Conservation (phyloP, 2,329 filamentous ascomycete genomes). For the Fusarium incarnatum region DNA sequence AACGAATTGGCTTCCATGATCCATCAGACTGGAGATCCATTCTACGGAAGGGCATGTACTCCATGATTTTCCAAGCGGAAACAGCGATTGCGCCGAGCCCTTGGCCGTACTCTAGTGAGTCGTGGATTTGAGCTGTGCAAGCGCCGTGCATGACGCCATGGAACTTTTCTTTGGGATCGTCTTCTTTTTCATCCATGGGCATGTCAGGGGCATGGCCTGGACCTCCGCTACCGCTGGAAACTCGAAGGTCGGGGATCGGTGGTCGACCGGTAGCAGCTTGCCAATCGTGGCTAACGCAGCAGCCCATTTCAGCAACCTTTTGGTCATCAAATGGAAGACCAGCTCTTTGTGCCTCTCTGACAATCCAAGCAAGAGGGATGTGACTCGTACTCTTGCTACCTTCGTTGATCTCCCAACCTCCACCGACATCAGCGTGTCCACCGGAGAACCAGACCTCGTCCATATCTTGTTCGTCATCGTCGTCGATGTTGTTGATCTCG, state of each 20-base stretch:
- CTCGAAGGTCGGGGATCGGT: conserved; percentile 49
- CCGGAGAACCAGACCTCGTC: conserved; percentile 86
- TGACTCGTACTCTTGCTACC: conserved; percentile 74
- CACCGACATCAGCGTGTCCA: conserved; percentile 82
- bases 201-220: conserved; percentile 34
- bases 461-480: conserved; percentile 73
- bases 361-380: conserved; percentile 77
- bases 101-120: conserved; percentile 74
- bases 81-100: conserved; percentile 69
- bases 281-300: conserved; percentile 48
- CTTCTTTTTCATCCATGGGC: conserved; percentile 42
- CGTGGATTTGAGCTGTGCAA: conserved; percentile 70
- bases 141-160: conserved; percentile 69
- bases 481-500: conserved; percentile 54
- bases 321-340: conserved; percentile 77
- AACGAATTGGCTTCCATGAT: conserved; percentile 82
- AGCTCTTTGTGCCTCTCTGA: conserved; percentile 68
- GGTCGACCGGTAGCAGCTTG: conserved; percentile 16
- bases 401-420: conserved; percentile 73
- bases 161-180: conserved; percentile 56
- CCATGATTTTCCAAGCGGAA: conserved; percentile 80
- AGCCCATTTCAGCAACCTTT: conserved; percentile 75
- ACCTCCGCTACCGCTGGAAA: conserved; percentile 40
- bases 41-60: conserved; percentile 81
- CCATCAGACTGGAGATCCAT: conserved; percentile 82